Percentiles rank a stretch among this genome's conserved stretches.
Conservation (phyloP, 2,329 filamentous ascomycete genomes). For the Alternaria arborescens region DNA sequence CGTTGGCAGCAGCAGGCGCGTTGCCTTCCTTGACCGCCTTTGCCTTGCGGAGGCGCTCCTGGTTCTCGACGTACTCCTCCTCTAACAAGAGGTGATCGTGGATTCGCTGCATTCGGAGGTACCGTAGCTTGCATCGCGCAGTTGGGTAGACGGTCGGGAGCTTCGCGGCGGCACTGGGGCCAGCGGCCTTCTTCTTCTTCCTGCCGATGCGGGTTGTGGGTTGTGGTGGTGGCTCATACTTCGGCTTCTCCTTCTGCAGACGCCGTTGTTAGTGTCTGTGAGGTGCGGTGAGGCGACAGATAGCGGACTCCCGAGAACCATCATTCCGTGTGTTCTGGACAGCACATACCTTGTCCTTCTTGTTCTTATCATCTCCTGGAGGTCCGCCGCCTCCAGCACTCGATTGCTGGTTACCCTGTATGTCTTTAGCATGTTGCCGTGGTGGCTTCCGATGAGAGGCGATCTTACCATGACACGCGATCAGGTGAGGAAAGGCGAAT, state of each 20-base stretch:
- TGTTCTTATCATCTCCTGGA: constrained; percentile 81
- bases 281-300: constrained; percentile 11
- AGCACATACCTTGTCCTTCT: constrained; percentile 74
- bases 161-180: constrained; percentile 93
- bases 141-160: constrained; percentile 94
- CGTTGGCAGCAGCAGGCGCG: constrained; percentile 61
- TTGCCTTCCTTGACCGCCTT: constrained; percentile 70
- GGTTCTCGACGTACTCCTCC: constrained; percentile 99
- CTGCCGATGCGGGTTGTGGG: constrained; percentile 96
- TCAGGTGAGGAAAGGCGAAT: constrained; percentile 17
- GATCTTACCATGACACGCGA: constrained; percentile 45
- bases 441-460: constrained; percentile 26
- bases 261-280: constrained; percentile 8
- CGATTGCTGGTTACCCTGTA: constrained; percentile 83
- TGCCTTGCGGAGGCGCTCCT: constrained; percentile 92
- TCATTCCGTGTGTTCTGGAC: background rate
- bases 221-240: constrained; percentile 98
- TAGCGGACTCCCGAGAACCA: constrained; percentile 3
- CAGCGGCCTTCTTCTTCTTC: constrained; percentile 97
- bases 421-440: constrained; percentile 48
- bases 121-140: constrained; percentile 94
- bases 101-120: constrained; percentile 97
- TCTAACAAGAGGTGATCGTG: constrained; percentile 97
- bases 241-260: constrained; percentile 91
- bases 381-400: constrained; percentile 77